Conservation (phyloP, 2,329 filamentous ascomycete genomes). For the Colletotrichum gigasporum region DNA sequence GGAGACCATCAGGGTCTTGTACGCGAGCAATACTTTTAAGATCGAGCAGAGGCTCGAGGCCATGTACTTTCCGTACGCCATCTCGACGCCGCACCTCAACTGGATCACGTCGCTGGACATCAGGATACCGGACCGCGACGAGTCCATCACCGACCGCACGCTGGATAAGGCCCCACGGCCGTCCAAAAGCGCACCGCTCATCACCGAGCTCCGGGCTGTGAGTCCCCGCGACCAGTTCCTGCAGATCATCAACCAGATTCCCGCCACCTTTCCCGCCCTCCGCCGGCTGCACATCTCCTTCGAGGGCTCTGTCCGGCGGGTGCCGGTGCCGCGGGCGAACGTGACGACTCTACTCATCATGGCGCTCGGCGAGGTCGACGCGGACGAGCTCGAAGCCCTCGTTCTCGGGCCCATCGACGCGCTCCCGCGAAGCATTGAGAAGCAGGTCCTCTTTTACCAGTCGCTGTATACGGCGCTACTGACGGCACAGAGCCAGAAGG, state of each 20-base stretch:
- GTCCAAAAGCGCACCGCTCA: neutral
- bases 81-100: slow-evolving; percentile 3
- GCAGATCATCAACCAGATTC: slow-evolving; percentile 14
- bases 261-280: slow-evolving; percentile 25
- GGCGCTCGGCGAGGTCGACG: slow-evolving; percentile 25
- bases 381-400: slow-evolving; percentile 11
- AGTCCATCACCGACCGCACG: slow-evolving; percentile 22
- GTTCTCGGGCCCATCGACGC: slow-evolving; percentile 24
- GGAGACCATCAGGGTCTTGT: slow-evolving; percentile 31
- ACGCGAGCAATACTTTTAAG: slow-evolving; percentile 32
- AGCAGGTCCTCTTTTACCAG: slow-evolving; percentile 28
- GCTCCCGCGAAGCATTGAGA: slow-evolving; percentile 13
- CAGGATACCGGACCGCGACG: slow-evolving; percentile 29
- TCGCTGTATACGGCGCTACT: slow-evolving; percentile 27
- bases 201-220: slow-evolving; percentile 9
- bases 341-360: slow-evolving; percentile 27
- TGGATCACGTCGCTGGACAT: slow-evolving; percentile 33
- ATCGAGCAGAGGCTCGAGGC: slow-evolving; percentile 30
- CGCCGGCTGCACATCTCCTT: slow-evolving; percentile 29
- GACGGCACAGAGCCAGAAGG: neutral
- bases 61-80: slow-evolving; percentile 26
- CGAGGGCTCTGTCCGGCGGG: slow-evolving; percentile 29
- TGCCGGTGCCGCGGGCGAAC: slow-evolving; percentile 26
- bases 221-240: slow-evolving; percentile 24
- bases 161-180: slow-evolving; percentile 23